Evolutionary conservation across 1,139 yeast genomes (phyloP).

Genomic region (Wickerhamomyces sp.): DNA sequence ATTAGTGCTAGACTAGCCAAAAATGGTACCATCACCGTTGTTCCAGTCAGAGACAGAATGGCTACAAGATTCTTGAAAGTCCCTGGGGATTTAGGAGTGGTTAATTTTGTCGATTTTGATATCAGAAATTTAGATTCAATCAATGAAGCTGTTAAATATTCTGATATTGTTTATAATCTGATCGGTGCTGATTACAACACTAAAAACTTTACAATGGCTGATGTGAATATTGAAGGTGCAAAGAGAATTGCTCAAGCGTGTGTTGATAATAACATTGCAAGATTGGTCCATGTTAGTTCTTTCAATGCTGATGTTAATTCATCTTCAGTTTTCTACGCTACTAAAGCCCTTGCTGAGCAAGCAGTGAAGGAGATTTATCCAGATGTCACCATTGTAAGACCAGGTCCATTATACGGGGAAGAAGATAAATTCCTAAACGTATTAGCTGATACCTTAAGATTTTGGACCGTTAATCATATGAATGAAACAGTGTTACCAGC

Average conservation of each 20-base stretch:
- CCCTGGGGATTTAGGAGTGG: slow-evolving; percentile 84
- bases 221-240: slow-evolving; percentile 75
- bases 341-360: slow-evolving; percentile 78
- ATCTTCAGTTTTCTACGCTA: slow-evolving; percentile 65
- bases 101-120: slow-evolving; percentile 79
- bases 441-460: slow-evolving; percentile 45
- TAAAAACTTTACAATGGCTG: slow-evolving; percentile 78
- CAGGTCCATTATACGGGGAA: slow-evolving; percentile 76
- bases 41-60: slow-evolving; percentile 78
- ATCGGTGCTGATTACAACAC: slow-evolving; percentile 76
- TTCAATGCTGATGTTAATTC: slow-evolving; percentile 73
- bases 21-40: slow-evolving; percentile 75
- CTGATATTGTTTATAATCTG: slow-evolving; percentile 79
- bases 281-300: slow-evolving; percentile 75
- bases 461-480: slow-evolving; percentile 62
- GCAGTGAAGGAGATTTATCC: slow-evolving; percentile 65
- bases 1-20: slow-evolving; percentile 68
- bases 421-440: slow-evolving; percentile 69
- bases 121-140: slow-evolving; percentile 72
- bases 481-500: slow-evolving; percentile 66
- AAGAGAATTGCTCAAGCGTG: slow-evolving; percentile 74
- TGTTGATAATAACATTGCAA: slow-evolving; percentile 67
- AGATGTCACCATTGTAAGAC: slow-evolving; percentile 80
- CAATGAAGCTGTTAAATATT: slow-evolving; percentile 73
- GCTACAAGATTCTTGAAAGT: slow-evolving; percentile 77